Base-by-base conservation (phyloP, 2,329 filamentous ascomycete genomes). In the Scedosporium aurantiacum region DNA sequence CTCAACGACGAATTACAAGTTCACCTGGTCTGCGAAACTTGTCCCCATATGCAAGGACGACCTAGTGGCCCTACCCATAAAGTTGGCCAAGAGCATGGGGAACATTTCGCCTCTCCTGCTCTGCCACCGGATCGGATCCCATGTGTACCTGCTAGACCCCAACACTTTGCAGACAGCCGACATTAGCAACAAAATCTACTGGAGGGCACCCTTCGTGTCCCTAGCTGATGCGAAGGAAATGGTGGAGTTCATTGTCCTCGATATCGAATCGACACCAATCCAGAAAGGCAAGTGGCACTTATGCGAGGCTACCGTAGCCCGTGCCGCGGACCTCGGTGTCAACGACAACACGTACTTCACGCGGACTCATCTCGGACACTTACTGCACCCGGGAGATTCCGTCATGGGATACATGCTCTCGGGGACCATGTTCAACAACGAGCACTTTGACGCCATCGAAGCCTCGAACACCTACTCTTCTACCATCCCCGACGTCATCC, bases 21-120 rank as follows among this genome's bases (percentile, higher is more conserved):
- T 97, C 76, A 88, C 89, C 55, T 97, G 86, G 75, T 95, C 91
- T 0, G 85, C 88, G 60, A 90, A 97, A 71, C 75, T 99, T 57
- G 87, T 97, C 27, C 94, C 94, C 1, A 91, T 99, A 58, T 97
- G 94, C 80, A 96, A 97, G 74, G 94, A 99, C 68, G 94, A 99
- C 71, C 79, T 99, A 28, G 90, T 99, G n/a, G 92, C 90, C 1
- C 78, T 99, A 41, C 94, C 94, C 0, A 86, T 96, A 65, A 91
- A 91, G 67, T 79, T 97, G 63, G 94, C 94, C 14, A 94, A 91
- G 73, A 85, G 87, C 61, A 79, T 89, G 59, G 92, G 94, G 65
- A 97, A 96, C 73, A 96, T 97, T 68, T 83, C 86, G 1, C 94
- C 94, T 2, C 79, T 99, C 43, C 84, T 88, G 1, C 79, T 99